phyloP scores from a whole-genome alignment of 2,329 filamentous ascomycete genomes.

The Colletotrichum sp. region DNA sequence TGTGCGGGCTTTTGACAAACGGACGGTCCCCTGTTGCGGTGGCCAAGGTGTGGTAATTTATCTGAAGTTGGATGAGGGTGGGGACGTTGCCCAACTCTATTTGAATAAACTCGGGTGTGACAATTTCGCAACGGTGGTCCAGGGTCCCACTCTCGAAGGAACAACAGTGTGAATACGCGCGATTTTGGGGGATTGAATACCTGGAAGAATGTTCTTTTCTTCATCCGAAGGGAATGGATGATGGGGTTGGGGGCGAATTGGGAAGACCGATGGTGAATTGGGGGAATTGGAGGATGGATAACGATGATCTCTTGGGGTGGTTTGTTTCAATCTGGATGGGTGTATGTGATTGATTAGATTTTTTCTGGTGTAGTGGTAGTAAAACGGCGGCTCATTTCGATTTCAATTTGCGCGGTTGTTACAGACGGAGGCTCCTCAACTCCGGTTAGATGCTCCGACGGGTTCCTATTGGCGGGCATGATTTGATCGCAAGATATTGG shows the following conservation, averaged over 20 bases:
- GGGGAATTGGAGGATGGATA: background rate
- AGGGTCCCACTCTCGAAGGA: too few species aligned
- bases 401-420: background rate
- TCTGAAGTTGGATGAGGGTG: background rate
- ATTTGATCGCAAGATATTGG: background rate
- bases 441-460: background rate
- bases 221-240: background rate
- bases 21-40: background rate
- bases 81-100: background rate
- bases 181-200: background rate
- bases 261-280: too few species aligned
- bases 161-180: background rate
- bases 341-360: background rate
- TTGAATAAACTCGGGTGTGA: background rate
- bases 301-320: background rate
- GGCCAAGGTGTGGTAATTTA: background rate
- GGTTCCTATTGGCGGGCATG: background rate
- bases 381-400: background rate
- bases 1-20: background rate
- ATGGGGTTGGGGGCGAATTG: background rate
- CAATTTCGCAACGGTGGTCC: background rate
- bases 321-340: background rate
- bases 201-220: background rate
- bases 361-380: background rate
- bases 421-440: background rate